A percentile compares a stretch with the other conserved stretches of the same genome.
Evolutionary conservation across 805 yeast species (phyloP).

Genomic region (Candida jianshihensis): DNA sequence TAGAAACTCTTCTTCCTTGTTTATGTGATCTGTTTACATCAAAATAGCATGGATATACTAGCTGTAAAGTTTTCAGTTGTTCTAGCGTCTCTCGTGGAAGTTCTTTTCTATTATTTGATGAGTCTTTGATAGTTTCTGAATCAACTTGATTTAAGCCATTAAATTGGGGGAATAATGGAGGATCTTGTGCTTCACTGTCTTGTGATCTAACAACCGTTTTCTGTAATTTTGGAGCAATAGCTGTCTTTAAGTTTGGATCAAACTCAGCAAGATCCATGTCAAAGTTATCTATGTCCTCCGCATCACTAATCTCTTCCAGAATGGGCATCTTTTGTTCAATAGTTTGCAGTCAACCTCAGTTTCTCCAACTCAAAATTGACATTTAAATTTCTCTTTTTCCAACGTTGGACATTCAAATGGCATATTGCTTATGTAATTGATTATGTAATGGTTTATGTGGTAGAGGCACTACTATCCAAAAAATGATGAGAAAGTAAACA

Average conservation of each 20-base stretch:
- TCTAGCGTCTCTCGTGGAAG: constrained; percentile 51
- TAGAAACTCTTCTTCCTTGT: constrained; percentile 78
- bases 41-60: constrained; percentile 88
- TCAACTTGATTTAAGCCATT: constrained; percentile 3
- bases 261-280: constrained; percentile 92
- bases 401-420: no score
- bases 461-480: not conserved
- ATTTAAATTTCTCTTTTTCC: no score
- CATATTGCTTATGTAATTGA: no score
- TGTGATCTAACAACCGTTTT: constrained; percentile 59
- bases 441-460: not conserved
- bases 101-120: constrained; percentile 17
- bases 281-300: constrained; percentile 82
- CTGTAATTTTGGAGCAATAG: constrained; percentile 62
- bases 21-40: constrained; percentile 67
- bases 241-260: constrained; percentile 63
- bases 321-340: constrained; percentile 47
- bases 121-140: constrained; percentile 3
- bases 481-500: no score
- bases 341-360: no score
- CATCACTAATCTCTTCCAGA: constrained; percentile 67
- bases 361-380: no score
- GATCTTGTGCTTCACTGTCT: constrained; percentile 32
- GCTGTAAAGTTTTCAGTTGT: constrained; percentile 62
- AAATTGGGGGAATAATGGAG: constrained; percentile 25